A percentile compares a stretch with the other conserved stretches of the same genome.
These are phyloP conservation scores for Evansstolkia leycettana DNA, from an alignment of 495 filamentous ascomycete species.

Conservation along the genomic window DNA sequence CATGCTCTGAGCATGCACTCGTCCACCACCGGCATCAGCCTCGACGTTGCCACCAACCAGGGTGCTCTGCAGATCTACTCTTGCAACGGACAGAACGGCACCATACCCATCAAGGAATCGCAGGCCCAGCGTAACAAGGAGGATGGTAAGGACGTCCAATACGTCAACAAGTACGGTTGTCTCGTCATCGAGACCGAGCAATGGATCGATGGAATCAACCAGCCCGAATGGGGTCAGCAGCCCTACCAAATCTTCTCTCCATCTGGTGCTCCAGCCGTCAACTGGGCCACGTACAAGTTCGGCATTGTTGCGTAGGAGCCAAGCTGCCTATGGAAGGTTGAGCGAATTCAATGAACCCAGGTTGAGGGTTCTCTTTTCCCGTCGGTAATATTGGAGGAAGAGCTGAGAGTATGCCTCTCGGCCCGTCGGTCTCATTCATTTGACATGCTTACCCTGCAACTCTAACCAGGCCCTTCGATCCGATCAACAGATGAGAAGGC, in stretches of 20 bases:
- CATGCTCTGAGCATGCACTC: constrained; percentile 49
- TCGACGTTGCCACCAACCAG: constrained; percentile 66
- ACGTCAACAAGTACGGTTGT: constrained; percentile 54
- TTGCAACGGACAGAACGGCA: constrained; percentile 62
- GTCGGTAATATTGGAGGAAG: too few relatives aligned
- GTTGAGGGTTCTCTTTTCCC: too few relatives aligned
- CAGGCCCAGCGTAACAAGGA: constrained; percentile 38
- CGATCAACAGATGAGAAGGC: too few relatives aligned
- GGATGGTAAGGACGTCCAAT: constrained; percentile 24
- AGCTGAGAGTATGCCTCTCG: too few relatives aligned
- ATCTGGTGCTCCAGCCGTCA: constrained; percentile 46
- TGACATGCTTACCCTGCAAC: too few relatives aligned
- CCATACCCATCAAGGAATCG: constrained; percentile 37
- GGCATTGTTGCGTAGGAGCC: constrained; percentile 11
- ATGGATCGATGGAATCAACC: constrained; percentile 74
- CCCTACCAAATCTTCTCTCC: constrained; percentile 50
- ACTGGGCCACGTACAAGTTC: constrained; percentile 56
- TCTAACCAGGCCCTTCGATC: too few relatives aligned
- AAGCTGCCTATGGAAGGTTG: too few relatives aligned
- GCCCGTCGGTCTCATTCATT: too few relatives aligned
- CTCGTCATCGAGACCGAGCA: constrained; percentile 50
- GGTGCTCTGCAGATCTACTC: constrained; percentile 68
- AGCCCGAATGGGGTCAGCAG: constrained; percentile 60
- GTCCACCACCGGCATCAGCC: constrained; percentile 48
- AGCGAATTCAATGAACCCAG: too few relatives aligned